Percentiles rank a stretch among this genome's conserved stretches.
Evolutionary conservation across 345 rosid species (phyloP).

Genomic region (Gossypium turneri): DNA sequence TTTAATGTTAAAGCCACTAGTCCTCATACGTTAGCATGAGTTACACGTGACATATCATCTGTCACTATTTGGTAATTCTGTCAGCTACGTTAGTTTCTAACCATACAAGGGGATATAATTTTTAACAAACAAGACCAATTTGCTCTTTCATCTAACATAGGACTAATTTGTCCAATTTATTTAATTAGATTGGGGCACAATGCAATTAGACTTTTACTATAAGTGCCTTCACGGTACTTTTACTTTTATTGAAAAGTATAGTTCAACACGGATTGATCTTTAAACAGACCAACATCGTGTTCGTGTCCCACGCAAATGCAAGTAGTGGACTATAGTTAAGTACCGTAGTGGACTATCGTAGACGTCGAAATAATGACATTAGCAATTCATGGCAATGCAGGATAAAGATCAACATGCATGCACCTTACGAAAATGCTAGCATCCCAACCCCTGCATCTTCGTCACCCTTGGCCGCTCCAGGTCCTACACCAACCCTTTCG

Average conservation of each 20-base stretch:
- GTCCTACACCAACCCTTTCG: conserved; percentile 21
- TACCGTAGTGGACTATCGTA: not conserved
- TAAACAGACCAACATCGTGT: not conserved
- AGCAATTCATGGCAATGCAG: conserved; percentile 37
- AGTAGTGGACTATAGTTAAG: not conserved
- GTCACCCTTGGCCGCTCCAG: conserved; percentile 5
- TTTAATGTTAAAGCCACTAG: too few species aligned
- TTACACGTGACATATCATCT: too few species aligned
- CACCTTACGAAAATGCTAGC: conserved; percentile 48
- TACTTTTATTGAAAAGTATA: not conserved
- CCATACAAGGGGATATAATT: too few species aligned
- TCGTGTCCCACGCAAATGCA: not conserved
- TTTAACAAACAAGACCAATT: too few species aligned
- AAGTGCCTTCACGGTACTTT: too few species aligned
- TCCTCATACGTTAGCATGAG: too few species aligned
- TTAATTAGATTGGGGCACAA: too few species aligned
- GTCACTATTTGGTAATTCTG: too few species aligned
- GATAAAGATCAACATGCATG: conserved; percentile 80
- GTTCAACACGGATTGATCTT: not conserved
- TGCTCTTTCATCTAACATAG: too few species aligned
- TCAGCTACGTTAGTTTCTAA: too few species aligned
- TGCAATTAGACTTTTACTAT: too few species aligned
- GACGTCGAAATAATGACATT: conserved; percentile 1
- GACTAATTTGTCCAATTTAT: too few species aligned
- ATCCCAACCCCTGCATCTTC: conserved; percentile 28